These are phyloP conservation scores for Microdochium trichocladiopsis DNA, from an alignment of 2,329 filamentous ascomycete species.

Conservation along the genomic window DNA sequence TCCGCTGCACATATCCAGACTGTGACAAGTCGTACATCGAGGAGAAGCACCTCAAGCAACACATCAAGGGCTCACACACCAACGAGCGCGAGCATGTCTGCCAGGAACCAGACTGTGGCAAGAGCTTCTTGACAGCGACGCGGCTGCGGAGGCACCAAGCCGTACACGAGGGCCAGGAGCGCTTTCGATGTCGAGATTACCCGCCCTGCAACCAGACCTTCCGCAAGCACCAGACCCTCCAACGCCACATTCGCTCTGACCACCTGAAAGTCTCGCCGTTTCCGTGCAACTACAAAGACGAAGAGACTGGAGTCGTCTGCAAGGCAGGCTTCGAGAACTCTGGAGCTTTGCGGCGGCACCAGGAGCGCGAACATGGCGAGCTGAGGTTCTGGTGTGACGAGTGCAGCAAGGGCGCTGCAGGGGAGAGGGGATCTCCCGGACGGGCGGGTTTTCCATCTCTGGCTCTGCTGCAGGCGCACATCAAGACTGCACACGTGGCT, in stretches of 20 bases:
- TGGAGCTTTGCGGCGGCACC: slow-evolving; percentile 64
- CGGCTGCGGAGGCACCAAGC: slow-evolving; percentile 69
- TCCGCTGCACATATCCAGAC: slow-evolving; percentile 58
- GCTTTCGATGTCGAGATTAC: slow-evolving; percentile 65
- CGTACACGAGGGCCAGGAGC: slow-evolving; percentile 72
- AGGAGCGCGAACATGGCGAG: slow-evolving; percentile 61
- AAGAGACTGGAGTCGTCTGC: slow-evolving; percentile 36
- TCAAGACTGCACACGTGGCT: slow-evolving; percentile 63
- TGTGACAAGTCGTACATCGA: slow-evolving; percentile 84
- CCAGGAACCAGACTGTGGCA: slow-evolving; percentile 64
- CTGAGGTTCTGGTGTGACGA: slow-evolving; percentile 71
- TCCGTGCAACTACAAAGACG: slow-evolving; percentile 49
- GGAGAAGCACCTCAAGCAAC: slow-evolving; percentile 78
- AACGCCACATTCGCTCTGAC: slow-evolving; percentile 71
- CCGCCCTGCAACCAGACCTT: slow-evolving; percentile 70
- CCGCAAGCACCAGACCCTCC: slow-evolving; percentile 78
- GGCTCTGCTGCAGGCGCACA: slow-evolving; percentile 64
- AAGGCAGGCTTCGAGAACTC: slow-evolving; percentile 66
- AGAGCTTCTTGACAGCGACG: slow-evolving; percentile 75
- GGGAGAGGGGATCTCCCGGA: slow-evolving; percentile 27
- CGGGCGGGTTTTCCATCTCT: slow-evolving; percentile 64
- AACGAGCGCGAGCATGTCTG: slow-evolving; percentile 65
- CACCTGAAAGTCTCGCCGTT: slow-evolving; percentile 70
- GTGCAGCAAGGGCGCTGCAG: slow-evolving; percentile 42
- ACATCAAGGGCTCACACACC: slow-evolving; percentile 76